Evolutionary conservation across 306 rosid species (phyloP), one percentile per base, ranked within the genome.

Genomic region (Vigna unguiculata): DNA sequence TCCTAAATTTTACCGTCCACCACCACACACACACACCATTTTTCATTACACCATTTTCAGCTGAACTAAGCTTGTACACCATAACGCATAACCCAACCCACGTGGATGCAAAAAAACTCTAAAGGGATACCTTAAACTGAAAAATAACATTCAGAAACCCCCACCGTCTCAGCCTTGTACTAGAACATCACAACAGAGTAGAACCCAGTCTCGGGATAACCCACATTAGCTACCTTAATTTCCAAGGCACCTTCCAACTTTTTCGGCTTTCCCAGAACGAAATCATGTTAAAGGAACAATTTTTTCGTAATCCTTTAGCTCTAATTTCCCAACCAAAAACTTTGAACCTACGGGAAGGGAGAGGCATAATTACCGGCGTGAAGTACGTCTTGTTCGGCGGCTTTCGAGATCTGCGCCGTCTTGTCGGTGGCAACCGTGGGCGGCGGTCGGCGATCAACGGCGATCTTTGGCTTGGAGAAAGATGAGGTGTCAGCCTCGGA

Each of bases 361-460:
- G n/a, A 61, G 14, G 67, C 15, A 43, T 2, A 81, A 75, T 71
- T 51, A 95, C 97, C 91, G 20, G 83, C 84, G 11, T 82, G 81
- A 19, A 25, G 19, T 45, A 81, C 70, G 38, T 59, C 88, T 13
- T 63, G 80, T 46, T 80, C 77, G 57, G 47, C 83, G 15, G 86
- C 21, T 68, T 78, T 75, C 15, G 91, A 71, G 81, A 74, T 77
- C 79, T 82, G 88, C 5, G 55, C 59, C 77, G 47, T 46, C 25
- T 79, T 78, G 6, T 89, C 67, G 22, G 67, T 41, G 67, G 67
- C 13, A 6, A 3, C 67, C 5, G 1, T 60, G 41, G 67, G 77
- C 15, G 96, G 88, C 16, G 86, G 88, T 14, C 74, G 85, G 71
- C 79, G 79, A 83, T 87, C 85, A 60, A 78, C 53, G 71, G 78